phyloP scores from a whole-genome alignment of 768 basidiomycete genomes.

The Leucosporidium yakuticum region DNA sequence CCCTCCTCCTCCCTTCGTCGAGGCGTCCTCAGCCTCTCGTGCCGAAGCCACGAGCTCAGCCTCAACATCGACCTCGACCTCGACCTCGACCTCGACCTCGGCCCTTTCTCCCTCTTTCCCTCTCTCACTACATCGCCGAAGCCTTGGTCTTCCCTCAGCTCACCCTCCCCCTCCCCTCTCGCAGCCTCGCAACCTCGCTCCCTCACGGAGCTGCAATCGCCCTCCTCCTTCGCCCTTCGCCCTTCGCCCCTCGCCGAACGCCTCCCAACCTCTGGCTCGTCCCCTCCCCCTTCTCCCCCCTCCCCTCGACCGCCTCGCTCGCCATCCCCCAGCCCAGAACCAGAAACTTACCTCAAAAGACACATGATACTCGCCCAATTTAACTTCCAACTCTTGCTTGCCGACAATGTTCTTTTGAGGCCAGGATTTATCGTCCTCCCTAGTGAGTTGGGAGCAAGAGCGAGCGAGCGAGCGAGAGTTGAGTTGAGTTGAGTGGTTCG shows the following conservation, averaged over 20 bases:
- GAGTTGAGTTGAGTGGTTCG: background rate
- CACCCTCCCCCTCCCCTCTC: too few relatives aligned
- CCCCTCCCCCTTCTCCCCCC: background rate
- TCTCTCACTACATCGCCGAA: too few relatives aligned
- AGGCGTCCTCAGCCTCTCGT: too few relatives aligned
- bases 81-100: too few relatives aligned
- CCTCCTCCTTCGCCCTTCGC: too few relatives aligned
- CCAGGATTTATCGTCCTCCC: slow-evolving; percentile 98
- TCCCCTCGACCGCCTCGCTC: background rate
- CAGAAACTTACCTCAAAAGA: slow-evolving; percentile 75
- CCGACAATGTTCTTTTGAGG: slow-evolving; percentile 99
- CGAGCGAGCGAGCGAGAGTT: background rate
- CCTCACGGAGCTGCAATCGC: too few relatives aligned
- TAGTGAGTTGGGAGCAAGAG: slow-evolving; percentile 42
- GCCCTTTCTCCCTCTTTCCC: too few relatives aligned
- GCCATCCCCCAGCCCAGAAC: background rate
- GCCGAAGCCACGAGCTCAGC: too few relatives aligned
- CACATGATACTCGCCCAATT: slow-evolving; percentile 89
- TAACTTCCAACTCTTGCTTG: slow-evolving; percentile 94
- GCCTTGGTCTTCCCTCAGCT: too few relatives aligned
- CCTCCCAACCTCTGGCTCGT: background rate
- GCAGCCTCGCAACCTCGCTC: too few relatives aligned
- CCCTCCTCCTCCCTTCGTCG: too few relatives aligned
- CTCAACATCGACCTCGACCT: too few relatives aligned
- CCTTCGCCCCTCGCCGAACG: background rate